Evolutionary conservation across 176 grass and related monocot species (phyloP), one percentile per base, ranked within the genome.

Genomic region (Bonia amplexicaulis): DNA sequence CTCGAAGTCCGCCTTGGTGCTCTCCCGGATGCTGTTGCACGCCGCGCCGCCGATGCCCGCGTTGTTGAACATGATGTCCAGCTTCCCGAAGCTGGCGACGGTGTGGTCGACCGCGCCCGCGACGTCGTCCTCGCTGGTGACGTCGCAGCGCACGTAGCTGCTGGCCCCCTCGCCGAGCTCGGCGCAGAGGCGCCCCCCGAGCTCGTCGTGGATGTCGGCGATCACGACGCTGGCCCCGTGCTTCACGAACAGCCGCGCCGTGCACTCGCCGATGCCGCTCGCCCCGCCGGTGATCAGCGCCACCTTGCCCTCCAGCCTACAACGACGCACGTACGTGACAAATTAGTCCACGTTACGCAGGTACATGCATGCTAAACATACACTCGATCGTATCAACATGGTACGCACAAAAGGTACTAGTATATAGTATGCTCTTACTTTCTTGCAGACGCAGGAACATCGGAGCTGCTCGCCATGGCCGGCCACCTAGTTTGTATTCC

Each of bases 21-120:
- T 85, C 46, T 92, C 77, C 26, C 37, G 75, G 61, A 92, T 89
- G 80, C 2, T 78, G 81, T 87, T 73, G 85, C 89, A 91, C 42
- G 74, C 49, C n/a, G 55, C 84, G 15, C 84, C 88, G 63, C 88
- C 71, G 82, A 89, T 84, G 7, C 91, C 91, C 12, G 91, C 91
- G 76, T 90, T 92, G 87, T 87, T 92, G 90, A 86, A 90, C 87
- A 92, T 92, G 69, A 92, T 20, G 68, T 92, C 90, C 4, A 92
- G 80, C 19, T 16, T 45, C 7, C 90, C 90, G 80, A 76, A 87
- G 42, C 61, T 67, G 16, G 86, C 39, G 60, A 92, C 80, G 73
- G 90, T 47, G 75, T 82, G 71, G 29, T 92, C 80, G 45, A 92
- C 84, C 16, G 87, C 87, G 3, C 55, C 80, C 9, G 74, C 58